Percentiles rank a stretch among this genome's conserved stretches.
These are phyloP conservation scores for Bassia scoparia DNA, from an alignment of 148 eudicot genomes.

Conservation along the genomic window DNA sequence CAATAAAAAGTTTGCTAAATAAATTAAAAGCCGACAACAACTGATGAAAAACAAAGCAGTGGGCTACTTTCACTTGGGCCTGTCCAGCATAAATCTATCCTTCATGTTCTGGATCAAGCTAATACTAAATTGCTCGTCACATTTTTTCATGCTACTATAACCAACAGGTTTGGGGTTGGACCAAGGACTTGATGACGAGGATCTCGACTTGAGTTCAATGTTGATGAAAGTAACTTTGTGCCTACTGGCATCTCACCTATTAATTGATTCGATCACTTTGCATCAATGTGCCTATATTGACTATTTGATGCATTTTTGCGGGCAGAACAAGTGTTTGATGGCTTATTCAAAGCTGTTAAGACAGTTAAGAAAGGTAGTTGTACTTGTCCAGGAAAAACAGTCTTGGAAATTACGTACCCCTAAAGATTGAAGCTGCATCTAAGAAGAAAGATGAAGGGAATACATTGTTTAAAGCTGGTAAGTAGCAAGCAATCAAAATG, in stretches of 20 bases:
- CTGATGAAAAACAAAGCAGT: no score
- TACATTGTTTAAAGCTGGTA: slow-evolving; percentile 56
- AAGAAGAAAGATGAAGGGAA: slow-evolving; percentile 94
- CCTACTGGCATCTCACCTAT: not conserved
- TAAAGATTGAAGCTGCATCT: slow-evolving; percentile 78
- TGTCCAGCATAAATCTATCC: no score
- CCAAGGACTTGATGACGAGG: slow-evolving; percentile 54
- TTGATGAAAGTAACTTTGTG: slow-evolving; percentile 61
- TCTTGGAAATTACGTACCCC: slow-evolving; percentile 85
- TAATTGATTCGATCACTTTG: not conserved
- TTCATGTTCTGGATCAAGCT: no score
- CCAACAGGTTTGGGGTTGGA: no score
- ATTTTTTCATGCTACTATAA: no score
- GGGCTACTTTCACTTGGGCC: no score
- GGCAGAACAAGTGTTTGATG: slow-evolving; percentile 84
- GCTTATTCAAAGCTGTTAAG: slow-evolving; percentile 67
- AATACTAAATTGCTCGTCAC: no score
- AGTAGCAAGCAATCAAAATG: slow-evolving; percentile 70
- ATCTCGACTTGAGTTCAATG: slow-evolving; percentile 65
- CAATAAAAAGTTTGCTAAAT: no score
- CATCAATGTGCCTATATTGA: slow-evolving; percentile 1
- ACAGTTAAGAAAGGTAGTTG: slow-evolving; percentile 71
- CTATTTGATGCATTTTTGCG: not conserved
- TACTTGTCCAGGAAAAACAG: slow-evolving; percentile 63
- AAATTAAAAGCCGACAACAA: no score